Conservation (phyloP, 1,139 yeast species). For the Scheffersomyces segobiensis region DNA sequence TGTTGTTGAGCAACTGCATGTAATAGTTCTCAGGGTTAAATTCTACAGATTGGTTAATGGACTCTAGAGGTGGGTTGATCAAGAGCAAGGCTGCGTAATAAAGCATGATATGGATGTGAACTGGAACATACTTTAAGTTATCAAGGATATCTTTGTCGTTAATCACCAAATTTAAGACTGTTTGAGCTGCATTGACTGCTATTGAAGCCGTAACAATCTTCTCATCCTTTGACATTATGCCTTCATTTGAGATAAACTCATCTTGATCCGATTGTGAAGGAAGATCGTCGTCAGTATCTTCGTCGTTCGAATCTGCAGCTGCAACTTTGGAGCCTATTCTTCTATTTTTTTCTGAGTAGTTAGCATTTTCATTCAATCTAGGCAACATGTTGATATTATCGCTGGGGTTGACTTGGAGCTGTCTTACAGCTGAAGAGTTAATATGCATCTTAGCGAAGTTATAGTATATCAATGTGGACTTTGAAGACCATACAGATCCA, state of each 20-base stretch:
- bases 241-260: slow-evolving; percentile 39
- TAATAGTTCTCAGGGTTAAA: slow-evolving; percentile 18
- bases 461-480: slow-evolving; percentile 67
- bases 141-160: slow-evolving; percentile 59
- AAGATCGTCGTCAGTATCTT: slow-evolving; percentile 23
- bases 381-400: slow-evolving; percentile 37
- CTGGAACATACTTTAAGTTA: slow-evolving; percentile 64
- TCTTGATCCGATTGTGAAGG: slow-evolving; percentile 9
- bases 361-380: slow-evolving; percentile 26
- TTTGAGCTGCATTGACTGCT: slow-evolving; percentile 64
- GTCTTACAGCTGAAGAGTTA: slow-evolving; percentile 56
- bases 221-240: slow-evolving; percentile 37
- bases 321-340: slow-evolving; percentile 22
- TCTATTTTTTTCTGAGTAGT: background rate
- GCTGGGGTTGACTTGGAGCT: slow-evolving; percentile 37
- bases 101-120: slow-evolving; percentile 70
- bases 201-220: slow-evolving; percentile 42
- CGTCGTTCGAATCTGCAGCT: slow-evolving; percentile 25
- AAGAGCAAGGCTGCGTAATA: slow-evolving; percentile 65
- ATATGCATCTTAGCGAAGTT: slow-evolving; percentile 77
- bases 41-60: slow-evolving; percentile 18
- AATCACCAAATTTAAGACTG: slow-evolving; percentile 59
- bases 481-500: slow-evolving; percentile 70
- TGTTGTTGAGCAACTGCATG: slow-evolving; percentile 22
- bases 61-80: slow-evolving; percentile 47